Conservation (phyloP, 1,284 basidiomycete genomes). For the Spongiforma sp. region DNA sequence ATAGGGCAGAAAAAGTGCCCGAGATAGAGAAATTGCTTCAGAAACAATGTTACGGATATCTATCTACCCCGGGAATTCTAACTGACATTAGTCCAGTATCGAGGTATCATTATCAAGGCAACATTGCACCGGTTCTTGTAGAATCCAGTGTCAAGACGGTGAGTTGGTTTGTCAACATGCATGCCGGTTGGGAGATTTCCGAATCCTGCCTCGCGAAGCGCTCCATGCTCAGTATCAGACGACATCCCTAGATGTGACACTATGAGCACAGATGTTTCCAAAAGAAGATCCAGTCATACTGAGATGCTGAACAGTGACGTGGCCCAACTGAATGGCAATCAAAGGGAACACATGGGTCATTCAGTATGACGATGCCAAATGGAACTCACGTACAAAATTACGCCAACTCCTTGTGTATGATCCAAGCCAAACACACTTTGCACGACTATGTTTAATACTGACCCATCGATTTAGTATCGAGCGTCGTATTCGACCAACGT, state of each 20-base stretch:
- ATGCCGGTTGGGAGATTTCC: not conserved
- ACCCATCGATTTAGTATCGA: conserved; percentile 1
- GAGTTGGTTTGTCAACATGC: conserved; percentile 20
- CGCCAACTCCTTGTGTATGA: conserved; percentile 10
- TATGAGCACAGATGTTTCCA: not conserved
- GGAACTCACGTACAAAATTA: conserved; percentile 24
- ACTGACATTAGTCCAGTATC: too few species aligned
- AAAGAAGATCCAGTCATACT: conserved; percentile 12
- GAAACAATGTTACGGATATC: too few species aligned
- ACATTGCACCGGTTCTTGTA: too few species aligned
- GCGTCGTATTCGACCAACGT: too few species aligned
- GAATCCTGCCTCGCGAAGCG: conserved; percentile 16
- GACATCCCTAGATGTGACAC: conserved; percentile 20
- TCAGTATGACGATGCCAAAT: not conserved
- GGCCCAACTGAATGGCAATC: conserved; percentile 19
- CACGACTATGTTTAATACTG: conserved; percentile 18
- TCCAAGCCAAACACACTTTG: not conserved
- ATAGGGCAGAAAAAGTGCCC: too few species aligned
- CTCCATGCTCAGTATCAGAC: conserved; percentile 29
- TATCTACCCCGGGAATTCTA: too few species aligned
- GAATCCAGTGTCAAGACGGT: not conserved
- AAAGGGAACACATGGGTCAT: conserved; percentile 3
- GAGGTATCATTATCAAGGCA: too few species aligned
- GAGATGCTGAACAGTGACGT: conserved; percentile 16
- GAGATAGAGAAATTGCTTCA: too few species aligned